Evolutionary conservation across 2,329 filamentous ascomycete species (phyloP), one percentile per base, ranked within the genome.

Genomic region (Nemania bipapillata): DNA sequence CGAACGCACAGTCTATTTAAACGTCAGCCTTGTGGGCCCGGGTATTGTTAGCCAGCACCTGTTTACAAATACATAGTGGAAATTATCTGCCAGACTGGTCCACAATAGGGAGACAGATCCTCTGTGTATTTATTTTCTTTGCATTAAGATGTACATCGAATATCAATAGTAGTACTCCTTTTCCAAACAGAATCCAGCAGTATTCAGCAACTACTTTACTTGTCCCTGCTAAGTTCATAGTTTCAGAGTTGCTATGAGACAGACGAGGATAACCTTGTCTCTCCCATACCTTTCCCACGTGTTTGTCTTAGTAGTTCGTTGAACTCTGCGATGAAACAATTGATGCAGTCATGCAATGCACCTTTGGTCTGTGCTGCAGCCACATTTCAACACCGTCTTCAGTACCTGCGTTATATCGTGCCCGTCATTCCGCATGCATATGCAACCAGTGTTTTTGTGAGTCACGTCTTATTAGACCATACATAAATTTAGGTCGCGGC

Each of bases 361-460:
- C 45, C 11, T 8, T 7, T 22, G 50, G 61, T 49, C 42, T 53
- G 40, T 50, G 66, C 50, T 56, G 61, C 66, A 64, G 66, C 61
- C 65, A 57, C 56, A 61, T 50, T 11, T 60, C 54, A 28, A 52
- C 32, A 52, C 20, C n/a, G 28, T 63, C 20, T 11, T 35, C 47
- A 56, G 22, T 17, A 59, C 26, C 52, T 54, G 22, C 42, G 52
- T 58, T 30, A 47, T 42, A 40, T 42, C 32, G 49, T 45, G 49
- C 45, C 40, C 60, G 60, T 56, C 64, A 70, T 68, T 47, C 40
- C 49, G 60, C 68, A 65, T 70, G 65, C 68, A 68, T 70, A 62
- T 68, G 68, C 60, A 64, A 65, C 32, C 42, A n/a, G 9, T 30
- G 17, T 6, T 15, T 20, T 50, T n/a, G 28, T 28, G 4, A 40